phyloP scores from a whole-genome alignment of 495 filamentous ascomycete species.

The Tuber aestivum region DNA sequence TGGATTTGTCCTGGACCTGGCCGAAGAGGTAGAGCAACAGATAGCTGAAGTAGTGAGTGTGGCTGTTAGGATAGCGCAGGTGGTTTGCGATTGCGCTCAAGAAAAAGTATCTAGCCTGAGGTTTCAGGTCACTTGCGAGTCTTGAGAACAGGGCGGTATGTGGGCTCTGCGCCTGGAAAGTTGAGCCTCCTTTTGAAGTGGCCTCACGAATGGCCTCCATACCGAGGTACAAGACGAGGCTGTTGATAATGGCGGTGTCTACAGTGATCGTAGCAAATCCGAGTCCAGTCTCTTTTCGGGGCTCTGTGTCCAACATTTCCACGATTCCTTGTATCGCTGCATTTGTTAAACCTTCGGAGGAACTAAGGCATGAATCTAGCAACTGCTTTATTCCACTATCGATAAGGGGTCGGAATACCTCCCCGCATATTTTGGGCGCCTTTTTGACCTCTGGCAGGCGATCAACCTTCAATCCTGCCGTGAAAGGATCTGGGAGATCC shows the following conservation, averaged over 20 bases:
- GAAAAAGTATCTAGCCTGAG: slow-evolving; percentile 79
- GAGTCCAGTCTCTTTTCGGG: slow-evolving; percentile 32
- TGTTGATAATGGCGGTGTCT: slow-evolving; percentile 67
- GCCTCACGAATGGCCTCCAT: slow-evolving; percentile 58
- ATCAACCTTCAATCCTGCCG: slow-evolving; percentile 72
- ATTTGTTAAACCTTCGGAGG: slow-evolving; percentile 26
- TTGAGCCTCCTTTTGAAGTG: slow-evolving; percentile 54
- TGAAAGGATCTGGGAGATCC: slow-evolving; percentile 76
- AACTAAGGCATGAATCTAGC: slow-evolving; percentile 32
- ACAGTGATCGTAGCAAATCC: slow-evolving; percentile 55
- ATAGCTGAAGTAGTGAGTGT: slow-evolving; percentile 90
- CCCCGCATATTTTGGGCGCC: slow-evolving; percentile 48
- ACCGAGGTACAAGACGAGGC: slow-evolving; percentile 76
- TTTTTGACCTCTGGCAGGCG: slow-evolving; percentile 70
- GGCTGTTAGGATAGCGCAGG: slow-evolving; percentile 78
- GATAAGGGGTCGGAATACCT: slow-evolving; percentile 32
- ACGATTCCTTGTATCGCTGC: slow-evolving; percentile 25
- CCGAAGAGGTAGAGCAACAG: slow-evolving; percentile 82
- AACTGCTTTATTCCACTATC: slow-evolving; percentile 36
- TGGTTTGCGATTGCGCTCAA: slow-evolving; percentile 82
- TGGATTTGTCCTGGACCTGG: slow-evolving; percentile 65
- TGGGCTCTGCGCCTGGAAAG: slow-evolving; percentile 64
- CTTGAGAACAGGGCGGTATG: slow-evolving; percentile 68
- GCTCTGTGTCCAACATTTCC: slow-evolving; percentile 34
- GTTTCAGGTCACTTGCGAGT: slow-evolving; percentile 63